A percentile compares a stretch with the other conserved stretches of the same genome.
Conservation (phyloP, 1,139 yeast species). For the Suhomyces kunorum region DNA sequence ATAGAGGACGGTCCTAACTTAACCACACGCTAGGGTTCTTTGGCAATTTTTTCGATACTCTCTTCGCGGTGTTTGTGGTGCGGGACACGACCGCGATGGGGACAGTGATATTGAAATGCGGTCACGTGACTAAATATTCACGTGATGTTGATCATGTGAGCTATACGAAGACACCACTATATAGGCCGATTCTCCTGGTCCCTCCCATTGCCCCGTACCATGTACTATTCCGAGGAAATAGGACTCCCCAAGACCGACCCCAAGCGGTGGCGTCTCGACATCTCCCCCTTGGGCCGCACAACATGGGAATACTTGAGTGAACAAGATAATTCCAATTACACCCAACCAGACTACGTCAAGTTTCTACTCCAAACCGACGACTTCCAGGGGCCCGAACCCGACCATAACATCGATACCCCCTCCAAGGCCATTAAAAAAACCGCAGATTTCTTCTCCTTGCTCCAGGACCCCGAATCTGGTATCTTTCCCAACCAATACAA, state of each 20-base stretch:
- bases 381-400: constrained; percentile 46
- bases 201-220: constrained; percentile 8
- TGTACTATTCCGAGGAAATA: constrained; percentile 60
- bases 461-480: constrained; percentile 78
- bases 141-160: background rate
- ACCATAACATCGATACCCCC: constrained; percentile 40
- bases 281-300: constrained; percentile 74
- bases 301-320: constrained; percentile 71
- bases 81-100: constrained; percentile 6
- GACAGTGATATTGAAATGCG: background rate
- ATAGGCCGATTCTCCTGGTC: background rate
- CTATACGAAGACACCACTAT: background rate
- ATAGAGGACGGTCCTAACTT: constrained; percentile 9
- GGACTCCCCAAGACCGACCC: constrained; percentile 72
- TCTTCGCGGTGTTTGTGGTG: constrained; percentile 10
- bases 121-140: background rate
- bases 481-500: constrained; percentile 89
- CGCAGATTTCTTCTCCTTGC: constrained; percentile 62
- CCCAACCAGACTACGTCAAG: constrained; percentile 60
- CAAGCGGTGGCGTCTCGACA: constrained; percentile 70
- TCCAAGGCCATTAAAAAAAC: constrained; percentile 71
- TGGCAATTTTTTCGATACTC: constrained; percentile 13
- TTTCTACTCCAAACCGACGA: constrained; percentile 52
- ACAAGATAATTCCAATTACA: constrained; percentile 38
- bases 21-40: background rate